Evolutionary conservation across 257 asterid genomes (phyloP), one percentile per base, ranked within the genome.

Genomic region (Capsicum chinense): DNA sequence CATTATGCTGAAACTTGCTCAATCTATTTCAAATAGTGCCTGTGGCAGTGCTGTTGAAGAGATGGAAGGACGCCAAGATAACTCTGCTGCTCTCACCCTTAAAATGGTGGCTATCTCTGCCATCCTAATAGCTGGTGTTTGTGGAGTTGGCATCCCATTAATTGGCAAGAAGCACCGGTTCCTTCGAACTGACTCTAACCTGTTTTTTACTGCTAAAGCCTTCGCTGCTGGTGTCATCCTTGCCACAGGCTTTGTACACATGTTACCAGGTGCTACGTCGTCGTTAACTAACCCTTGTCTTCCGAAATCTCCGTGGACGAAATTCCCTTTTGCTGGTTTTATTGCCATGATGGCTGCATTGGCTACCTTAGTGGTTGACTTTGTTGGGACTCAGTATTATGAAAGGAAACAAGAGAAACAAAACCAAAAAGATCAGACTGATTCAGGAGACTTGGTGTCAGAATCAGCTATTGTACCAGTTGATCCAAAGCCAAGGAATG

Each of bases 161-260:
- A 87, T 92, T 1, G 99, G 99, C 62, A 95, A 87, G 90, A 93
- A 89, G 80, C 97, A 95, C 17, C 91, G 92, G 10, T 91, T 93
- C 88, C 92, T 97, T 6, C 86, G 88, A 42, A 93, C 95, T 0
- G 99, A 95, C 85, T 89, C 98, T 85, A 95, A 93, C 86, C 87
- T 93, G 70, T 97, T 95, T 68, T 94, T 93, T 5, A 89, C 89
- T n/a, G 92, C 97, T 86, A 97, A 97, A 86, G 95, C 98, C 81
- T 95, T 93, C 83, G 98, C 99, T 5, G 99, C 95, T 9, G 99
- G 99, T 15, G 99, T 97, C 68, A 97, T 97, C 89, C 98, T 97
- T 0, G 97, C 99, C 84, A 97, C 99, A 0, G 99, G 99, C 2
- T 95, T 97, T 42, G 99, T 97, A 67, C 99, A 97, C 91, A 95